Conservation (phyloP, 1,139 yeast genomes). For the Hyphopichia khmerensis region DNA sequence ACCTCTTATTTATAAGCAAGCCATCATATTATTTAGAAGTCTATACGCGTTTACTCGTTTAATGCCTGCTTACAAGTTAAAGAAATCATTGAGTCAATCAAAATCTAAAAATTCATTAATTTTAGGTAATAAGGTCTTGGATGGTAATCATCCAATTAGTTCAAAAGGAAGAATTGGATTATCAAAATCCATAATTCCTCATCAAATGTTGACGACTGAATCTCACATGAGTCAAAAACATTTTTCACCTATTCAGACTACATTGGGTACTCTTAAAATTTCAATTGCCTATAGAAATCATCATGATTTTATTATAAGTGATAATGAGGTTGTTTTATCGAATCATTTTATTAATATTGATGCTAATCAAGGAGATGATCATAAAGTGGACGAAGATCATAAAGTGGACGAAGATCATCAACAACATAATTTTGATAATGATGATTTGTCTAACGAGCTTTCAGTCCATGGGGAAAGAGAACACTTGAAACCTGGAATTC, state of each 20-base stretch:
- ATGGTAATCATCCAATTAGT: constrained; percentile 74
- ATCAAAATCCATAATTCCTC: constrained; percentile 61
- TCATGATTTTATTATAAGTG: constrained; percentile 63
- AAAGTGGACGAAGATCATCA: not conserved
- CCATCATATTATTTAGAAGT: constrained; percentile 71
- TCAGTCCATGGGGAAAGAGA: not conserved
- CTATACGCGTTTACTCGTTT: constrained; percentile 65
- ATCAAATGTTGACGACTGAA: constrained; percentile 37
- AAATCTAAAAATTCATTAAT: constrained; percentile 21
- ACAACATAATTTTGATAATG: too few species aligned
- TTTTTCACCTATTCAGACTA: constrained; percentile 70
- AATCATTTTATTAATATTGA: constrained; percentile 56
- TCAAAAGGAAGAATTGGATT: constrained; percentile 85
- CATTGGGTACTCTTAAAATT: constrained; percentile 68
- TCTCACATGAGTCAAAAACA: constrained; percentile 59
- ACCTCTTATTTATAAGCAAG: constrained; percentile 71
- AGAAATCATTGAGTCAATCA: constrained; percentile 31
- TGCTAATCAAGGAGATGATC: constrained; percentile 4
- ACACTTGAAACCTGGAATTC: not conserved
- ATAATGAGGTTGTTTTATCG: constrained; percentile 63
- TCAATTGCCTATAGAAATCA: constrained; percentile 80
- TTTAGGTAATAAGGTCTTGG: constrained; percentile 60
- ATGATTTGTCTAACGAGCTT: not conserved
- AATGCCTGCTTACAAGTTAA: constrained; percentile 68
- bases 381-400: not conserved